Conservation (phyloP, 352 stramenopile genomes). For the Pythium phragmiticola region DNA sequence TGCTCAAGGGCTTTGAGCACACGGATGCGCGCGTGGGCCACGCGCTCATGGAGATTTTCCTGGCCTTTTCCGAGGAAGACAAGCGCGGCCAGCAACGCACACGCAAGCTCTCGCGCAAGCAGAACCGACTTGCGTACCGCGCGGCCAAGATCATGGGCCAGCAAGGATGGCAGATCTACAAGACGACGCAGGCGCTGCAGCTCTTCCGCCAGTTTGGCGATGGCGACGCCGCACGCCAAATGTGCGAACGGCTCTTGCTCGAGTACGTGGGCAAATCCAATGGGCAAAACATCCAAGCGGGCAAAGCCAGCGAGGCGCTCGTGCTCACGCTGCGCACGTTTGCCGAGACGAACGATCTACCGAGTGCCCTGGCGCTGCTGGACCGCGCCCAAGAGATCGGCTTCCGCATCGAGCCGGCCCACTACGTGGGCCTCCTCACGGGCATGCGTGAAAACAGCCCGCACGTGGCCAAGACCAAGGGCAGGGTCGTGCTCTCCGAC, state of each 20-base stretch:
- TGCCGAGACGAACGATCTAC: constrained; percentile 41
- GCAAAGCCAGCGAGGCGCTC: constrained; percentile 31
- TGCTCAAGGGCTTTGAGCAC: constrained; percentile 55
- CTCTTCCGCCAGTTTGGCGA: constrained; percentile 57
- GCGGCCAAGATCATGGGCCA: constrained; percentile 54
- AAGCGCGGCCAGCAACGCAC: constrained; percentile 18
- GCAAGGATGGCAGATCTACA: constrained; percentile 48
- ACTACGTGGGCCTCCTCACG: constrained; percentile 49
- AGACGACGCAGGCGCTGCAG: constrained; percentile 38
- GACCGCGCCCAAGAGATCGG: constrained; percentile 34
- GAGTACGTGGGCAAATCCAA: constrained; percentile 33
- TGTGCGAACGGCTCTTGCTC: constrained; percentile 50
- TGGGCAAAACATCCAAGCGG: constrained; percentile 15
- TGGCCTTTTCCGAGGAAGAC: constrained; percentile 41
- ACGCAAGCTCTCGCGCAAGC: constrained; percentile 12
- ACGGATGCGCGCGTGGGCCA: constrained; percentile 42
- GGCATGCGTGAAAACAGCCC: constrained; percentile 35
- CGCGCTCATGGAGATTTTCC: constrained; percentile 47
- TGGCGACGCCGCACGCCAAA: constrained; percentile 29
- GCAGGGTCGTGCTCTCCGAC: constrained; percentile 13
- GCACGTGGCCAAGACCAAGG: constrained; percentile 27
- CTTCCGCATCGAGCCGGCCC: constrained; percentile 32
- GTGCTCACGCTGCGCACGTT: constrained; percentile 44
- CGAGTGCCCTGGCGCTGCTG: constrained; percentile 34
- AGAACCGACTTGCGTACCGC: constrained; percentile 48